Evolutionary conservation across 1,284 basidiomycete species (phyloP), one percentile per base, ranked within the genome.

Genomic region (Sutorius eximius): DNA sequence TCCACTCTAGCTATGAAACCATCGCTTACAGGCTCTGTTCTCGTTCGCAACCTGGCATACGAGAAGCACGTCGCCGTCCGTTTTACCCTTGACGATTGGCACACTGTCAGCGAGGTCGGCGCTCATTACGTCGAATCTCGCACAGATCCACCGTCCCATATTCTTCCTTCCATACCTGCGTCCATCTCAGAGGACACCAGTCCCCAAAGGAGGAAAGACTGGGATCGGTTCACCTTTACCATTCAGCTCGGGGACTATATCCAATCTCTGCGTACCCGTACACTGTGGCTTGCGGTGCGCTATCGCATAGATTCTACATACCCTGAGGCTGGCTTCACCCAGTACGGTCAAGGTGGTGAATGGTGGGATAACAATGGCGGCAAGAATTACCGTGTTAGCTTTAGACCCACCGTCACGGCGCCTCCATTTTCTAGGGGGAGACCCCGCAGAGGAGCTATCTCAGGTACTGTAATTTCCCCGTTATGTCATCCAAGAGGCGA

Each of bases 51-150:
- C 71, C 61, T 95, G 47, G 78, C 91, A 0, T 98, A 91, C 64
- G 86, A 93, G 70, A 98, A 98, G 73, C 81, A 82, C 59, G 88
- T 98, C 50, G 86, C 83, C 2, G 82, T 96, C 1, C 81, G 95
- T 13, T 98, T 96, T 72, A 98, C 95, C 1, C 78, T 95, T 49
- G 95, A 98, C 71, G 85, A 90, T 56, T 98, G 95, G 95, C 84
- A 89, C 61, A 98, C 95, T 1, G 92, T 91, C 2, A 90, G 86
- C 48, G 95, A 98, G 71, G 93, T 97, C 18, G 77, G 80, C 27
- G 89, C 84, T 15, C 78, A 79, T 33, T 82, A 87, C 68, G 76
- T 83, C 53, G 82, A 82, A 45, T 82, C 82, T 51, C 61, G 85
- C 41, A 73, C 79, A 55, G 69, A 69, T 43, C 48, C 74, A 68